Base-by-base conservation (phyloP, 768 basidiomycete species). In the Paxillus rubicundulus region DNA sequence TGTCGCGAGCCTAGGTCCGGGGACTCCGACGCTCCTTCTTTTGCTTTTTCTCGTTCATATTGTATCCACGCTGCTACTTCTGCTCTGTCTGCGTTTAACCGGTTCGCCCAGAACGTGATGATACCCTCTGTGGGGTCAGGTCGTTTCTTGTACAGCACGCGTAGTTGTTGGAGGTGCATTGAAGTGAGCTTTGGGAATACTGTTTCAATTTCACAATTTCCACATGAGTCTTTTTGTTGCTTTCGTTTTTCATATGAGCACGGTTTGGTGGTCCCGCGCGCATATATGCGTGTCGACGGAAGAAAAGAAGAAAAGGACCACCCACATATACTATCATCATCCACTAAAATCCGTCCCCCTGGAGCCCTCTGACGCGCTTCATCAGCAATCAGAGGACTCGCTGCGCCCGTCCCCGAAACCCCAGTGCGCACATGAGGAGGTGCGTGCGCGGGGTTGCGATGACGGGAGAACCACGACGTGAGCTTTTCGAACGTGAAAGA, bases 301-400 rank as follows among this genome's bases (percentile, higher is more conserved):
- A 4, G n/a, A 8, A 14, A 21, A 9, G 9, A 28, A 41, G 14
- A 21, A 20, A 42, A 4, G n/a, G 18, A 30, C 13, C 14, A 60
- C 67, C 54, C 48, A 69, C 67, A 55, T 18, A 69, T 61, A 0
- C 40, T 53, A 17, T 70, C 67, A 9, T 69, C 67, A 40, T 66
- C 60, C 33, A 52, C 49, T 2, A 42, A 27, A 30, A 39, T 24
- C 27, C 37, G 9, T n/a, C 37, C 37, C n/a, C 17, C 17, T n/a
- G 37, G 9, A 38, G n/a, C 37, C 33, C 10, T 33, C 3, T 14
- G 1, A 5, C 24, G 5, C 24, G 5, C 33, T 14, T n/a, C 36
- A 37, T 37, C 36, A n/a, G n/a, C 37, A 16, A 16, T 7, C n/a
- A 14, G 16, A 17, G 16, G 16, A n/a, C 17, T 38, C 37, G n/a